phyloP scores from a whole-genome alignment of 306 rosid species.

The Oemleria cerasiformis region DNA sequence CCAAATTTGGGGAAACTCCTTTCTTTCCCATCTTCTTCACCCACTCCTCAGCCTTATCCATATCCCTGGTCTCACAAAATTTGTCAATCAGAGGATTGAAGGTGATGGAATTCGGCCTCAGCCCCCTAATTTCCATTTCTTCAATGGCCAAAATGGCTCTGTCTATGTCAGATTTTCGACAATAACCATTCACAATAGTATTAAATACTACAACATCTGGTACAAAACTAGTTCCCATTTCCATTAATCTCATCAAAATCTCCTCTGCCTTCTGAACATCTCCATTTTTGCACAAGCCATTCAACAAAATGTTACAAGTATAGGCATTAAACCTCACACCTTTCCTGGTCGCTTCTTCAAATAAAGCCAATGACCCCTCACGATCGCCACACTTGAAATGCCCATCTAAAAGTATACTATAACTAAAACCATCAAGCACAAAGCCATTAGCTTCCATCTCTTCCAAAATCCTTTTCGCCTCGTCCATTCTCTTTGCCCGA shows the following conservation, averaged over 20 bases:
- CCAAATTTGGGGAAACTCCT: conserved; percentile 53
- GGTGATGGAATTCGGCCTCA: conserved; percentile 53
- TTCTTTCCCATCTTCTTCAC: conserved; percentile 58
- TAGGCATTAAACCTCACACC: conserved; percentile 38
- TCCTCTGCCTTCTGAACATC: conserved; percentile 55
- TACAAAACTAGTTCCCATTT: conserved; percentile 39
- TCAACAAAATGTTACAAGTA: conserved; percentile 51
- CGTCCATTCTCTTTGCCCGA: conserved; percentile 49
- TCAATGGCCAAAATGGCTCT: conserved; percentile 41
- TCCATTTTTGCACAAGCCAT: conserved; percentile 63
- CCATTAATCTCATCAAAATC: conserved; percentile 49
- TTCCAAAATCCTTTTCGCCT: conserved; percentile 42
- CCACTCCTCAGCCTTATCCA: conserved; percentile 71
- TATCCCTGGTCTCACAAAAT: conserved; percentile 49
- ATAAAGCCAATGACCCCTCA: conserved; percentile 30
- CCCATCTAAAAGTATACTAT: conserved; percentile 49
- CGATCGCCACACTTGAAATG: conserved; percentile 29
- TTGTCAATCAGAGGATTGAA: conserved; percentile 60
- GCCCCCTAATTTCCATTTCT: conserved; percentile 51
- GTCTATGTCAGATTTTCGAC: conserved; percentile 48
- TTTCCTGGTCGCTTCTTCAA: conserved; percentile 31
- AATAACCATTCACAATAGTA: conserved; percentile 62
- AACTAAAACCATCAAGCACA: conserved; percentile 51
- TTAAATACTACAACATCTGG: conserved; percentile 53
- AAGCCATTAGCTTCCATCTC: conserved; percentile 57